A percentile compares a stretch with the other conserved stretches of the same genome.
Conservation (phyloP, 202 grass and related monocot species). For the Bolboschoenoplectus hybrid region DNA sequence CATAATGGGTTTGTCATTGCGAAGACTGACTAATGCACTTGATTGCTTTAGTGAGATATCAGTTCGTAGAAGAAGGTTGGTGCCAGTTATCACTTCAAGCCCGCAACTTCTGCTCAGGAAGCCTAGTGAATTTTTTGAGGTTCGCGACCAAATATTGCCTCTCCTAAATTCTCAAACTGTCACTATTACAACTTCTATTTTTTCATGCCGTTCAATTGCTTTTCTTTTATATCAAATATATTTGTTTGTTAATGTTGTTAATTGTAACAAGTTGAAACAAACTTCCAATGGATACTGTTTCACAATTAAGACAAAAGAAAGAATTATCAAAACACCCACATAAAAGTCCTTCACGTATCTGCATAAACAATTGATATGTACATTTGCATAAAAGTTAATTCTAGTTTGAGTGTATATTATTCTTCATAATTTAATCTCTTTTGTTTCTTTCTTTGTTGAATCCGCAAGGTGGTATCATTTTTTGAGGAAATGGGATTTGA, state of each 20-base stretch:
- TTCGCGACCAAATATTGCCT: conserved; percentile 38
- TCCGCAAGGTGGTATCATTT: conserved; percentile 57
- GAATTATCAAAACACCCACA: conserved; percentile 1
- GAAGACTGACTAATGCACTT: conserved; percentile 64
- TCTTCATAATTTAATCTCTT: conserved; percentile 23
- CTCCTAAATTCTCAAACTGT: neutral
- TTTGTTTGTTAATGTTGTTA: conserved; percentile 9
- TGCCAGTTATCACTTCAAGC: conserved; percentile 82
- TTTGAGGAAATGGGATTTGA: conserved; percentile 70
- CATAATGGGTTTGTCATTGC: conserved; percentile 71
- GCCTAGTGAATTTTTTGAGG: conserved; percentile 74
- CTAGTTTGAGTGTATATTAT: neutral
- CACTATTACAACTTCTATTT: neutral
- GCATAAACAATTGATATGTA: conserved; percentile 4
- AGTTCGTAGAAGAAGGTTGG: conserved; percentile 64
- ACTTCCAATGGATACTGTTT: conserved; percentile 13
- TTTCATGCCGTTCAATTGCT: neutral
- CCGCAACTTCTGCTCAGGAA: conserved; percentile 87
- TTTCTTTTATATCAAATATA: conserved; percentile 10
- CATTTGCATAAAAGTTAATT: neutral
- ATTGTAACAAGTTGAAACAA: conserved; percentile 6
- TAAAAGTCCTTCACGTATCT: neutral
- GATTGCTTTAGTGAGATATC: conserved; percentile 65
- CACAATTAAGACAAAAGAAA: conserved; percentile 18
- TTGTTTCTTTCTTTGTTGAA: conserved; percentile 33